A percentile compares a stretch with the other conserved stretches of the same genome.
Conservation (phyloP, 2,329 filamentous ascomycete species). For the Sclerotiophoma versabilis region DNA sequence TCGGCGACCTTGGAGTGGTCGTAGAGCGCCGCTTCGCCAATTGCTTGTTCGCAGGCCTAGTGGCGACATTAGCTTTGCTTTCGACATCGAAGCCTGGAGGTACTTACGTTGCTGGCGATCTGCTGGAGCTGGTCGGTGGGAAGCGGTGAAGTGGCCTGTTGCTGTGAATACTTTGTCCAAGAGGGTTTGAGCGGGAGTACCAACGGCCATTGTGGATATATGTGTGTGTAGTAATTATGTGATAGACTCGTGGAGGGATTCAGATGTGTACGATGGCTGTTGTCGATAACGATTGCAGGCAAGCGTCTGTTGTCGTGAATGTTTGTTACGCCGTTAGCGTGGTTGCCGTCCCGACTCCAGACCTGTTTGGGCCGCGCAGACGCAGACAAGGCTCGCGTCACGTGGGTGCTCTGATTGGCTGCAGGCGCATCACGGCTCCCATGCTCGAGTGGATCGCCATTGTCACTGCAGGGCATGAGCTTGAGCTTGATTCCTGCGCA, state of each 20-base stretch:
- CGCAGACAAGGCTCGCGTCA: constrained; percentile 23
- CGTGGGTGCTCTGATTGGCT: constrained; percentile 39
- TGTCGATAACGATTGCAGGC: constrained; percentile 6
- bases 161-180: not conserved
- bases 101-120: constrained; percentile 40
- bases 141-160: constrained; percentile 37
- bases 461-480: constrained; percentile 9
- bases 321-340: constrained; percentile 21
- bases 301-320: constrained; percentile 28
- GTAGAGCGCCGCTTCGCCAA: constrained; percentile 79
- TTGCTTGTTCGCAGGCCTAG: constrained; percentile 82
- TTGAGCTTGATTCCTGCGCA: constrained; percentile 22
- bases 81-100: not conserved
- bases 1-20: constrained; percentile 82
- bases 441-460: constrained; percentile 8
- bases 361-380: constrained; percentile 11
- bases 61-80: constrained; percentile 12
- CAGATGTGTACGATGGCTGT: not conserved
- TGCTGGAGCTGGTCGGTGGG: constrained; percentile 41
- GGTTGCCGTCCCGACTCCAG: constrained; percentile 18
- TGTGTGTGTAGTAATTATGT: constrained; percentile 4
- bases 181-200: not conserved
- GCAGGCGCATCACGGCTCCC: constrained; percentile 14
- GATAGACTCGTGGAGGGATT: not conserved
- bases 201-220: constrained; percentile 39